Conservation (phyloP, 2,329 filamentous ascomycete genomes). For the Chaetomium globosum region DNA sequence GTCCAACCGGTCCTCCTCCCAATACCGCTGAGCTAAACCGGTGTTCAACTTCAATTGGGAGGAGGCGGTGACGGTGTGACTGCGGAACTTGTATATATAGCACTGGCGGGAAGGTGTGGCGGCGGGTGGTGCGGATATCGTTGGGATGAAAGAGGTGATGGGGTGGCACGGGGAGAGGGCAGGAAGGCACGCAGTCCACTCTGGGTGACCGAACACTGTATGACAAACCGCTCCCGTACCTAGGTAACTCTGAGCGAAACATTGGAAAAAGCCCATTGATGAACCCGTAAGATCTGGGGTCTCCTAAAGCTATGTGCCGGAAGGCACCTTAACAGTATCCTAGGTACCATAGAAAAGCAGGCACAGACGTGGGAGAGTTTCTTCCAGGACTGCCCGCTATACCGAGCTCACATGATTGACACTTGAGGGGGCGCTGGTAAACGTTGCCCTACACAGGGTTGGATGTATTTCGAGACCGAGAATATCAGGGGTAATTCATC, state of each 20-base stretch:
- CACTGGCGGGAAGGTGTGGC: background rate
- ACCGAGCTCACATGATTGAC: too few species aligned
- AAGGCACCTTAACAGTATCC: too few species aligned
- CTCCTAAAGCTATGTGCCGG: background rate
- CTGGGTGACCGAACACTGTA: background rate
- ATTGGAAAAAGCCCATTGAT: background rate
- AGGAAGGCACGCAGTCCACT: background rate
- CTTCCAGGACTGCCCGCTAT: background rate
- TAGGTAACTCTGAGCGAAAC: background rate
- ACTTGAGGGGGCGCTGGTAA: background rate
- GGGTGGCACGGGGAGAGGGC: too few species aligned
- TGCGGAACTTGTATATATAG: background rate
- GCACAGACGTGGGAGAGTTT: background rate
- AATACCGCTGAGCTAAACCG: background rate
- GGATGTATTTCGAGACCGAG: background rate
- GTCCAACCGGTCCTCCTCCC: too few species aligned
- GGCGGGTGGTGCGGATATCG: background rate
- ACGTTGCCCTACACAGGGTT: background rate
- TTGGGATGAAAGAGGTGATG: background rate
- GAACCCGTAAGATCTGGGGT: background rate
- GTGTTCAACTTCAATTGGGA: background rate
- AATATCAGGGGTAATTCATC: background rate
- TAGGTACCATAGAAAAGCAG: too few species aligned
- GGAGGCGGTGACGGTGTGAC: background rate
- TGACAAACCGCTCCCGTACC: background rate